These are phyloP conservation scores for Trametes elegans DNA, from an alignment of 768 basidiomycete species.

Conservation along the genomic window DNA sequence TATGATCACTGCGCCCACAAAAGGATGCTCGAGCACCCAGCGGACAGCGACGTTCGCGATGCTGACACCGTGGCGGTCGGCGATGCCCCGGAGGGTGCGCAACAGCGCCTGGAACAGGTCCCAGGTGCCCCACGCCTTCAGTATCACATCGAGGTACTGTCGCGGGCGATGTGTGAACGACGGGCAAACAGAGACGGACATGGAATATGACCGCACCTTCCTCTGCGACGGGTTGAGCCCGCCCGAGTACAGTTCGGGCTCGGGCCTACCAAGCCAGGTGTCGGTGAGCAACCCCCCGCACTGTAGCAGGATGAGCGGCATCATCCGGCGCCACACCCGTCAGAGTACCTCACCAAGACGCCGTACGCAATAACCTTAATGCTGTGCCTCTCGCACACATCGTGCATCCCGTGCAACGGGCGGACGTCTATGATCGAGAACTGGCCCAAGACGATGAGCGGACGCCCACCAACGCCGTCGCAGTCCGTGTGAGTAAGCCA, in stretches of 20 bases:
- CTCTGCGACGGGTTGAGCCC: constrained; percentile 75
- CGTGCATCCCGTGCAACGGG: constrained; percentile 70
- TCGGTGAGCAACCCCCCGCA: constrained; percentile 81
- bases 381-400: constrained; percentile 66
- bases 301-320: constrained; percentile 34
- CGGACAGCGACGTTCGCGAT: constrained; percentile 76
- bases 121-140: constrained; percentile 77
- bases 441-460: no score
- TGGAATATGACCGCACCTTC: constrained; percentile 55
- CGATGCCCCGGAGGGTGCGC: constrained; percentile 53
- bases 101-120: constrained; percentile 66
- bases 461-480: no score
- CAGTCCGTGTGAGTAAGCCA: no score
- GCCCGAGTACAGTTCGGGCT: constrained; percentile 67
- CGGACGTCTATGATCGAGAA: constrained; percentile 80
- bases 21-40: constrained; percentile 78
- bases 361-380: constrained; percentile 78
- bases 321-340: neutral
- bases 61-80: constrained; percentile 60
- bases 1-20: constrained; percentile 75
- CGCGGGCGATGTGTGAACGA: neutral
- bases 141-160: constrained; percentile 82
- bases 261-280: constrained; percentile 61
- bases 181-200: neutral
- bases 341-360: constrained; percentile 54